Evolutionary conservation across 768 basidiomycete species (phyloP).

Genomic region (Trametes cubensis): DNA sequence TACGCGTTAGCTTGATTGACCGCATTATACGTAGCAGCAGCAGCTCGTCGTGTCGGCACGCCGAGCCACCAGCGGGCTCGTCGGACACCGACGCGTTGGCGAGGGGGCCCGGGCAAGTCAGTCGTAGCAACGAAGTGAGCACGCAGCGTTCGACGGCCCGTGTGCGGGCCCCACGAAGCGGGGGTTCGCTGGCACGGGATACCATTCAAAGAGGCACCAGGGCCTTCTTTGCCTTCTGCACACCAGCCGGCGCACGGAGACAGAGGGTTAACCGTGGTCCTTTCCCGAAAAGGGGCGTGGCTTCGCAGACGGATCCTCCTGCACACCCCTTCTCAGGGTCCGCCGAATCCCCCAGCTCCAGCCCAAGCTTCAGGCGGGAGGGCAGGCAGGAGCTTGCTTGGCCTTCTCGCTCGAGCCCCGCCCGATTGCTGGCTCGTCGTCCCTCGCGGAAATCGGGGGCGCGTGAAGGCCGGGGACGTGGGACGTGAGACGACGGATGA

Average conservation of each 20-base stretch:
- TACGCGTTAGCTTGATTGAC: too few relatives aligned
- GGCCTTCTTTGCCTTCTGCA: neutral
- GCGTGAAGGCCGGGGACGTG: too few relatives aligned
- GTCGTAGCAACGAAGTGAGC: neutral
- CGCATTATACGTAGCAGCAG: too few relatives aligned
- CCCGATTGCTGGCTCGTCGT: neutral
- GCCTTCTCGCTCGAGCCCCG: too few relatives aligned
- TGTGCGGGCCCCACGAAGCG: neutral
- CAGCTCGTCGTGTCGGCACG: too few relatives aligned
- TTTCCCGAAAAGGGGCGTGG: neutral
- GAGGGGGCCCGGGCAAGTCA: too few relatives aligned
- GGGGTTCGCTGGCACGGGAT: neutral
- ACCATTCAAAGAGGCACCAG: neutral
- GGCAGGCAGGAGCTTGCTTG: neutral
- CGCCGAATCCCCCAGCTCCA: neutral
- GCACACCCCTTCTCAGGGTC: neutral
- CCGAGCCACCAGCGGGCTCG: too few relatives aligned
- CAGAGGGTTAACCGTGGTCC: neutral
- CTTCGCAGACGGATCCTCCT: slow-evolving; percentile 1
- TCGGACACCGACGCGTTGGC: neutral
- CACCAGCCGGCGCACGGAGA: neutral
- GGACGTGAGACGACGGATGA: too few relatives aligned
- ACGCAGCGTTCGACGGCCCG: neutral
- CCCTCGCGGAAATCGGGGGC: neutral
- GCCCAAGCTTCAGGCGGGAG: too few relatives aligned